Conservation (phyloP, 768 basidiomycete species). For the Termitomyces sp. region DNA sequence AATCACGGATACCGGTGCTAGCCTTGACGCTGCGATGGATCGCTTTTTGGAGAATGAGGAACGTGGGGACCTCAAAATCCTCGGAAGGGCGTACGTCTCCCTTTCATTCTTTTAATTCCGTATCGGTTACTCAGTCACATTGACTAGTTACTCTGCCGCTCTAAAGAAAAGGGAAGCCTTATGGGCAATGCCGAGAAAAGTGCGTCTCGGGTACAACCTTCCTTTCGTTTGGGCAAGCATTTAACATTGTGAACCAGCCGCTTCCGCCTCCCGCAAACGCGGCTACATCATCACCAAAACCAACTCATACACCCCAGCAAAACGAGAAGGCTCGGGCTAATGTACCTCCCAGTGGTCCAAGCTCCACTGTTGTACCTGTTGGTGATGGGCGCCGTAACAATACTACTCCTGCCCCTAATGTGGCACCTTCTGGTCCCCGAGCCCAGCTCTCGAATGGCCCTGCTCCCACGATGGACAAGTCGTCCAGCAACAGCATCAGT, state of each 20-base stretch:
- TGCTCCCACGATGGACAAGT: slow-evolving; percentile 27
- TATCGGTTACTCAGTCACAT: not conserved
- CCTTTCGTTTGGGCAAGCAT: not conserved
- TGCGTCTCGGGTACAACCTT: slow-evolving; percentile 10
- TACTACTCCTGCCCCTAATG: slow-evolving; percentile 25
- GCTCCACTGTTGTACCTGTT: slow-evolving; percentile 23
- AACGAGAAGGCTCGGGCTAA: slow-evolving; percentile 31
- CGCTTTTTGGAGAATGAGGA: slow-evolving; percentile 71
- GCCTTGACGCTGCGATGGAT: slow-evolving; percentile 59
- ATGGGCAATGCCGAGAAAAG: slow-evolving; percentile 41
- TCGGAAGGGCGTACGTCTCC: slow-evolving; percentile 65
- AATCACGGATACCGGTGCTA: slow-evolving; percentile 43
- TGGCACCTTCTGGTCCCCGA: slow-evolving; percentile 56
- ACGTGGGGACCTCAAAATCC: slow-evolving; percentile 79
- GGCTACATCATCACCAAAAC: slow-evolving; percentile 25
- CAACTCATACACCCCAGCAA: slow-evolving; percentile 19
- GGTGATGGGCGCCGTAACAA: slow-evolving; percentile 36
- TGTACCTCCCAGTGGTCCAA: slow-evolving; percentile 37
- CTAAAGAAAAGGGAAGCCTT: slow-evolving; percentile 69
- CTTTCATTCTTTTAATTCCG: not conserved
- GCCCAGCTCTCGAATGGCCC: slow-evolving; percentile 40
- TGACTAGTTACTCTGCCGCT: slow-evolving; percentile 64
- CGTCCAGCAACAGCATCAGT: slow-evolving; percentile 21
- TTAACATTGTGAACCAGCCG: slow-evolving; percentile 1
- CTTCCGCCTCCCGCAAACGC: slow-evolving; percentile 7